phyloP scores from a whole-genome alignment of 23 red algal species.

The Gracilaria caudata region DNA sequence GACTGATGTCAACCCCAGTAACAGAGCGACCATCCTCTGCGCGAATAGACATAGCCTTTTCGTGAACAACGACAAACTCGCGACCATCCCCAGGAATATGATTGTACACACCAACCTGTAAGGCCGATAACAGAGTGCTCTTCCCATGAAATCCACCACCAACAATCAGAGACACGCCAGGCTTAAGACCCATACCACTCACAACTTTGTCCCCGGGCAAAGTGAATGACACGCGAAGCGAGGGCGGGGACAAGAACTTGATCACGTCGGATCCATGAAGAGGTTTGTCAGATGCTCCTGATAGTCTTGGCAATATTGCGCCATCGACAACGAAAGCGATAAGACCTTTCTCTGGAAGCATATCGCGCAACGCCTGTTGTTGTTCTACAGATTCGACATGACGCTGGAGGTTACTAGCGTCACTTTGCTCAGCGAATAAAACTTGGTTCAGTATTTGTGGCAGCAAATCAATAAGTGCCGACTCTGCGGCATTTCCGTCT shows the following conservation, averaged over 20 bases:
- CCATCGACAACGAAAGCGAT: slow-evolving; percentile 83
- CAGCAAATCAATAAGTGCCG: slow-evolving; percentile 48
- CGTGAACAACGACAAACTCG: slow-evolving; percentile 62
- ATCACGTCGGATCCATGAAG: slow-evolving; percentile 42
- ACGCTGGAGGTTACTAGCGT: slow-evolving; percentile 27
- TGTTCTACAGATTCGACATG: slow-evolving; percentile 73
- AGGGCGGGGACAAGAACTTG: slow-evolving; percentile 51
- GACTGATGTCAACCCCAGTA: slow-evolving; percentile 78
- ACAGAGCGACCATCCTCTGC: slow-evolving; percentile 86
- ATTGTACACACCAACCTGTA: slow-evolving; percentile 87
- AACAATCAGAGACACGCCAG: slow-evolving; percentile 73
- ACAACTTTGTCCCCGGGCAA: slow-evolving; percentile 48
- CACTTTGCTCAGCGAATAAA: slow-evolving; percentile 36
- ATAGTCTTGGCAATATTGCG: slow-evolving; percentile 71
- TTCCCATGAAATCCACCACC: slow-evolving; percentile 96
- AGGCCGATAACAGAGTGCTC: slow-evolving; percentile 74
- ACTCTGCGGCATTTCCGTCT: slow-evolving; percentile 55
- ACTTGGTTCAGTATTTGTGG: slow-evolving; percentile 19
- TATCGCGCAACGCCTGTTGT: slow-evolving; percentile 58
- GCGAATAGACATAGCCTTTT: slow-evolving; percentile 59
- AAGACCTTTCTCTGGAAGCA: slow-evolving; percentile 49
- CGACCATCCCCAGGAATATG: slow-evolving; percentile 87
- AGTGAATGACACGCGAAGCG: slow-evolving; percentile 34
- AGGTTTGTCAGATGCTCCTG: slow-evolving; percentile 67
- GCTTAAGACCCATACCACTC: slow-evolving; percentile 76